phyloP scores from a whole-genome alignment of 192 early-diverging fungal genomes.

The Chytriomyces sp. region DNA sequence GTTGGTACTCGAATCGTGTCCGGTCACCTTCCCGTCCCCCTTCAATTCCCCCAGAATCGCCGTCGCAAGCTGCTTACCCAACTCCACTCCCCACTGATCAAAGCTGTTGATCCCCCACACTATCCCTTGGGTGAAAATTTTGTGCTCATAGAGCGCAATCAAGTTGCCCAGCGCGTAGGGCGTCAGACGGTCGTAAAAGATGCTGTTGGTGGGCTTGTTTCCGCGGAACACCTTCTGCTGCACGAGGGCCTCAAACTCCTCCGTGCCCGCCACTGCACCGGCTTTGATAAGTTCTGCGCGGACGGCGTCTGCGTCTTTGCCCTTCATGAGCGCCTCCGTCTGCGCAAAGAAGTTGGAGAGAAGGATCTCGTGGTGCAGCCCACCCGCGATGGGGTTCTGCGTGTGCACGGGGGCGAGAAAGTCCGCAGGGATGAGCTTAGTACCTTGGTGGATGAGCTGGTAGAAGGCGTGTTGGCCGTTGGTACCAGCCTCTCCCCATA shows the following conservation, averaged over 20 bases:
- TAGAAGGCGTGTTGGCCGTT: slow-evolving; percentile 99
- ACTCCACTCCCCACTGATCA: slow-evolving; percentile 88
- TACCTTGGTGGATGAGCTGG: slow-evolving; percentile 99
- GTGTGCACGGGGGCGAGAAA: slow-evolving; percentile 94
- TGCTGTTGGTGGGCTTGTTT: slow-evolving; percentile 96
- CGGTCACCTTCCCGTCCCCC: slow-evolving; percentile 54
- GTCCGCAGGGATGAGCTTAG: slow-evolving; percentile 93
- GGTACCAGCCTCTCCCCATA: slow-evolving; percentile 99
- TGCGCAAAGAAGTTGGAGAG: slow-evolving; percentile 99
- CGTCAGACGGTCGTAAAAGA: slow-evolving; percentile 90
- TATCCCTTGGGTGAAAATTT: slow-evolving; percentile 98
- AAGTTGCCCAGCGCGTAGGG: slow-evolving; percentile 88
- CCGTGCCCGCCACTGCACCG: slow-evolving; percentile 53
- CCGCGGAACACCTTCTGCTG: slow-evolving; percentile 98
- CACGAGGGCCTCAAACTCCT: slow-evolving; percentile 58
- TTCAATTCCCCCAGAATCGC: slow-evolving; percentile 90
- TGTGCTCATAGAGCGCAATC: slow-evolving; percentile 99
- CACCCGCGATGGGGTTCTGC: slow-evolving; percentile 86
- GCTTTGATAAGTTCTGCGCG: slow-evolving; percentile 76
- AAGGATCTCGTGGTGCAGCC: slow-evolving; percentile 91
- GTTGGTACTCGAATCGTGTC: slow-evolving; percentile 94
- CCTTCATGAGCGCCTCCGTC: slow-evolving; percentile 95
- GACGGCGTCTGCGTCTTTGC: slow-evolving; percentile 82
- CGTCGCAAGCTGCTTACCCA: slow-evolving; percentile 98
- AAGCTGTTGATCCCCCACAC: slow-evolving; percentile 98